Evolutionary conservation across 768 basidiomycete genomes (phyloP).

Genomic region (Leucosporidium yakuticum): DNA sequence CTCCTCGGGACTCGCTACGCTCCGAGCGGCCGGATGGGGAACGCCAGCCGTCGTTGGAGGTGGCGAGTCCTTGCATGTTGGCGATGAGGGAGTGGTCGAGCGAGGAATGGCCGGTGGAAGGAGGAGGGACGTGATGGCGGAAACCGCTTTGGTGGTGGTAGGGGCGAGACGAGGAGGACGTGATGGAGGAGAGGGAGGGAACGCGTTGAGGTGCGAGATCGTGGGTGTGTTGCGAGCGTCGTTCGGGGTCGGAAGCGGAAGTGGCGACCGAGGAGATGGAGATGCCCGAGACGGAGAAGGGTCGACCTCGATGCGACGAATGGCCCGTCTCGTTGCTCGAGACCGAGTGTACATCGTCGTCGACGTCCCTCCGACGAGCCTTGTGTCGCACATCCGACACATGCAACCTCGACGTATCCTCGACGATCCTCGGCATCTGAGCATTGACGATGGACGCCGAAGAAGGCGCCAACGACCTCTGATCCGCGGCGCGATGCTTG

Average conservation of each 20-base stretch:
- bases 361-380: constrained; percentile 72
- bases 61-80: constrained; percentile 28
- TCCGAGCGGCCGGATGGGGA: background rate
- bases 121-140: constrained; percentile 18
- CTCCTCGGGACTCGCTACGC: background rate
- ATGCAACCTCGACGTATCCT: constrained; percentile 30
- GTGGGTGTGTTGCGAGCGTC: constrained; percentile 4
- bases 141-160: constrained; percentile 6
- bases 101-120: constrained; percentile 31
- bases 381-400: constrained; percentile 55
- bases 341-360: constrained; percentile 80
- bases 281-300: constrained; percentile 20
- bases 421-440: constrained; percentile 38
- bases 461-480: background rate
- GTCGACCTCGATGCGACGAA: constrained; percentile 30
- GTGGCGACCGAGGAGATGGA: constrained; percentile 34
- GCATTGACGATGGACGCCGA: constrained; percentile 14
- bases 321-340: constrained; percentile 80
- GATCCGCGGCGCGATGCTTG: background rate
- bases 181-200: constrained; percentile 9
- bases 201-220: background rate
- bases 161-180: background rate
- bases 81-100: constrained; percentile 24
- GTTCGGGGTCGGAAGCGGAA: constrained; percentile 25
- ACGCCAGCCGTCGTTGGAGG: background rate